Evolutionary conservation across 139 green algal species (phyloP).

Genomic region (Asterochloris sp.): DNA sequence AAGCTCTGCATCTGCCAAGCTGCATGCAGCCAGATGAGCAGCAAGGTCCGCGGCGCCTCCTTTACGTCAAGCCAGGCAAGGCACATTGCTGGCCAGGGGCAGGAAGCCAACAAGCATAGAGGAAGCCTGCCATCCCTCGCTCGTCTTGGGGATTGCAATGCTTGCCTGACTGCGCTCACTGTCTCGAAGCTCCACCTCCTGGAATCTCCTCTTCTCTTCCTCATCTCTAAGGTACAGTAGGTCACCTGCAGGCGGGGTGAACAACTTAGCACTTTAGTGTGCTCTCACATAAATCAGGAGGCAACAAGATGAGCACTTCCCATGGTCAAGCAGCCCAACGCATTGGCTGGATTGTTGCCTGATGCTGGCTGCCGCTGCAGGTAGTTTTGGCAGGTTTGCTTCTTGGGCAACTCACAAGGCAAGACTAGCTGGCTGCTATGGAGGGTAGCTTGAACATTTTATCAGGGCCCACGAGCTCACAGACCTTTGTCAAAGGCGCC

Average conservation of each 20-base stretch:
- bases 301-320: background rate
- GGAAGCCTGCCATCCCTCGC: background rate
- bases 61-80: background rate
- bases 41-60: too few relatives aligned
- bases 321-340: background rate
- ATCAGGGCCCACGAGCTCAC: too few relatives aligned
- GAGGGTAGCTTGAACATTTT: too few relatives aligned
- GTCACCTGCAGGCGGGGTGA: slow-evolving; percentile 21
- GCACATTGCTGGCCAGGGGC: background rate
- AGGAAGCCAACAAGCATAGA: background rate
- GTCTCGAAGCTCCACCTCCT: slow-evolving; percentile 43
- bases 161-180: slow-evolving; percentile 13
- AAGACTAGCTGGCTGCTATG: too few relatives aligned
- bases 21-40: too few relatives aligned
- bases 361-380: too few relatives aligned
- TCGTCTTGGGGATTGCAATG: background rate
- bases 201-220: slow-evolving; percentile 42
- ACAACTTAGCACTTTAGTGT: background rate
- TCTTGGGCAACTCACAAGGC: too few relatives aligned
- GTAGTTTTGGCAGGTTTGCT: too few relatives aligned
- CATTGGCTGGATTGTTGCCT: background rate
- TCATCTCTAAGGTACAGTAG: slow-evolving; percentile 51
- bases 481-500: slow-evolving; percentile 19
- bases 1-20: too few relatives aligned
- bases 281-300: too few relatives aligned